phyloP scores from a whole-genome alignment of 768 basidiomycete species.

The Saitozyma sp. region DNA sequence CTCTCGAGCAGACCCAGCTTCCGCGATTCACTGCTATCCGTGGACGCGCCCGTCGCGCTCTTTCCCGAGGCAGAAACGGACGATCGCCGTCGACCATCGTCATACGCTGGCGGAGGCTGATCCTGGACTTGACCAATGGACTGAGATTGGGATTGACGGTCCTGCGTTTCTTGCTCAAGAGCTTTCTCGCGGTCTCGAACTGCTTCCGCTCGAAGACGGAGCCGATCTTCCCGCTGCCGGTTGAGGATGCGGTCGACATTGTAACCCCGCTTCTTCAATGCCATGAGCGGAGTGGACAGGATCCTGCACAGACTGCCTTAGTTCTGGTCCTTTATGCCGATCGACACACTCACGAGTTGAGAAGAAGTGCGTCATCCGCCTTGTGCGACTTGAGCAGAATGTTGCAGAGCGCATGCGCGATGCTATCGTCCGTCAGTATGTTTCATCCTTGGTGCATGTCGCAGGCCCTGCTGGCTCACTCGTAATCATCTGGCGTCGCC shows the following conservation, averaged over 20 bases:
- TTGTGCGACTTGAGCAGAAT: constrained; percentile 74
- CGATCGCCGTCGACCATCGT: no score
- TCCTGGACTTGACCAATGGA: no score
- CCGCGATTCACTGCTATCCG: no score
- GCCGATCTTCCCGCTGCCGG: constrained; percentile 70
- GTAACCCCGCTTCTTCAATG: constrained; percentile 53
- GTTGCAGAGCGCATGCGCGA: constrained; percentile 79
- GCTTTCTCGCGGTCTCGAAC: constrained; percentile 33
- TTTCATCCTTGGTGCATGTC: background rate
- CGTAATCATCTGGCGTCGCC: constrained; percentile 81
- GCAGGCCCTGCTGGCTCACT: constrained; percentile 61
- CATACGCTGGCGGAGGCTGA: no score
- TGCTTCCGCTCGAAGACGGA: constrained; percentile 54
- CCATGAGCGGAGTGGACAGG: constrained; percentile 80
- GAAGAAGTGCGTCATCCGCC: constrained; percentile 80
- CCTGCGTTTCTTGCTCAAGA: background rate
- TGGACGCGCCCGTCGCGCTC: no score
- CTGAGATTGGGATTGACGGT: no score
- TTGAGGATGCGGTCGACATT: constrained; percentile 83
- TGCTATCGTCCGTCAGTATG: constrained; percentile 56
- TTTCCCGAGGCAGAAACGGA: no score
- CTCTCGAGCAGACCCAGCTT: no score
- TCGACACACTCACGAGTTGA: constrained; percentile 64
- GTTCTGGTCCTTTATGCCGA: background rate
- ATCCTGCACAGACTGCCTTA: constrained; percentile 55